These are phyloP conservation scores for Russula dissimulans DNA, from an alignment of 768 basidiomycete genomes.

Conservation along the genomic window DNA sequence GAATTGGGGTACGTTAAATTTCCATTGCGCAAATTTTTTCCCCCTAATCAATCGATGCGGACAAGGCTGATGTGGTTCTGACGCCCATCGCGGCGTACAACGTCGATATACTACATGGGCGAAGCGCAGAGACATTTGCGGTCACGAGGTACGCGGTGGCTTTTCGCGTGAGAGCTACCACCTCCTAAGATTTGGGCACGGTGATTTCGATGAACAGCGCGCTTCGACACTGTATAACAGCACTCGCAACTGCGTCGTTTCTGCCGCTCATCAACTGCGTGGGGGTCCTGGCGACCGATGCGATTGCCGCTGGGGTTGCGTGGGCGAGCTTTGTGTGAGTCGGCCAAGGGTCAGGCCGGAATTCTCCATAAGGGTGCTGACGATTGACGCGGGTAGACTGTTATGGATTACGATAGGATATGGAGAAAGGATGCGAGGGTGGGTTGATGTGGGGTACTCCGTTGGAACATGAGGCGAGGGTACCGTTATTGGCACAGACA, in stretches of 20 bases:
- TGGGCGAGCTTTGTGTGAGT: slow-evolving; percentile 47
- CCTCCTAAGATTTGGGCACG: neutral
- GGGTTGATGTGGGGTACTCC: slow-evolving; percentile 49
- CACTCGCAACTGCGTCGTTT: slow-evolving; percentile 36
- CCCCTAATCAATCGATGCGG: neutral
- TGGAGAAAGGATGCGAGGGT: slow-evolving; percentile 47
- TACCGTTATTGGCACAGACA: no score
- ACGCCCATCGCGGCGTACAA: slow-evolving; percentile 47
- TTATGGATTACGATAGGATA: slow-evolving; percentile 46
- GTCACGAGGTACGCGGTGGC: slow-evolving; percentile 35
- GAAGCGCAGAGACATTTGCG: slow-evolving; percentile 57
- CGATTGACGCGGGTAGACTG: slow-evolving; percentile 29
- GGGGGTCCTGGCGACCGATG: slow-evolving; percentile 44
- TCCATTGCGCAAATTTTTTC: neutral
- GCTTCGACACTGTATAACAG: slow-evolving; percentile 37
- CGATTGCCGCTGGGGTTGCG: slow-evolving; percentile 35
- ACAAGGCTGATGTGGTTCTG: slow-evolving; percentile 47
- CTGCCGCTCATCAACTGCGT: slow-evolving; percentile 45
- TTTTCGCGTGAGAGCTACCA: slow-evolving; percentile 13
- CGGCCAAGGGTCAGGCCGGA: neutral
- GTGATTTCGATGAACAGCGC: slow-evolving; percentile 29
- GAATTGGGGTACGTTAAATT: slow-evolving; percentile 42
- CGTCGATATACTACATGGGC: slow-evolving; percentile 50
- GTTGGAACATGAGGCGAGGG: slow-evolving; percentile 17
- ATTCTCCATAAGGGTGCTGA: neutral